Evolutionary conservation across 1,139 yeast species (phyloP), one percentile per base, ranked within the genome.

Genomic region (Entelexis paramagnoliae): DNA sequence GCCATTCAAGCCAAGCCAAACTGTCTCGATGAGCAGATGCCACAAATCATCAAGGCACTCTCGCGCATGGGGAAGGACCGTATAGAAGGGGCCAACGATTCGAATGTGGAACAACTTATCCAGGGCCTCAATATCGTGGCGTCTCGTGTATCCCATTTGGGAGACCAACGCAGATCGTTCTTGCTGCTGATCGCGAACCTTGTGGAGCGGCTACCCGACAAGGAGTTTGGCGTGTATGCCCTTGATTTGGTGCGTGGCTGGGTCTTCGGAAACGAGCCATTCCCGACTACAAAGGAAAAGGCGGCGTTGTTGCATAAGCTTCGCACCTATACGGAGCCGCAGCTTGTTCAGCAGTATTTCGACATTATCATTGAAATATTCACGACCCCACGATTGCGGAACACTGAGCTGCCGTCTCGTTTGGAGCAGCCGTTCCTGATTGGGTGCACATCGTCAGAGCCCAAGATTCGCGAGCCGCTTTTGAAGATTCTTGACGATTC

Each of bases 381-480:
- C 65, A 89, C 85, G 59, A 89, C 87, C 59, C 83, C 83, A 44
- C 72, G 82, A 1, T 76, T 89, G 61, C 78, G 84, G 35, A 79
- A 89, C 58, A 82, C 96, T 1, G 99, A 93, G 63, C 75, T 93
- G 44, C 89, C 98, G 0, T 94, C 88, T 11, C 75, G 98, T 54
- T 81, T 93, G 87, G 98, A 93, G 64, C 96, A 89, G 64, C 96
- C 98, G 20, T 93, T 93, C 66, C 72, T 93, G 63, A 91, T 88
- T 17, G 98, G 98, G 42, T 91, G 98, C 0, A 75, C 95, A 43
- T 76, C 87, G 1, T 80, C 84, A 0, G 91, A 88, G 63, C 83
- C 82, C 8, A 73, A 75, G 2, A 83, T 87, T 42, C 78, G 98
- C 53, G 76, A 79, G 55, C 81, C 80, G 60, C 75, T 93, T 60